Conservation (phyloP, 805 yeast genomes). For the Ogataea pini region DNA sequence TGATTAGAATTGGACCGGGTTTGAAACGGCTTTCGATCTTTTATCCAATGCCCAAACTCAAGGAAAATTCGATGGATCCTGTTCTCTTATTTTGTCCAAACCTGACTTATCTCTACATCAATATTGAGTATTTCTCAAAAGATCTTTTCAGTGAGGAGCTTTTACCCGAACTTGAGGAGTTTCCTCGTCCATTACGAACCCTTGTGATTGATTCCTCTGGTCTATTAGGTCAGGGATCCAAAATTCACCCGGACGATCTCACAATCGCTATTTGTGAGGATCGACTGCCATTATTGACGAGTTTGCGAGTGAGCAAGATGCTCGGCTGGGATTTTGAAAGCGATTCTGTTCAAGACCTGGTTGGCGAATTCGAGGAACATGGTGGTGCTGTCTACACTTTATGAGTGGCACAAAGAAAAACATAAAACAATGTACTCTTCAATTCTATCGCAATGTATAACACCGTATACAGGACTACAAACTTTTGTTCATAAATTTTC, state of each 20-base stretch:
- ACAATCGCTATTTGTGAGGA: slow-evolving; percentile 81
- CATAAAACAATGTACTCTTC: background rate
- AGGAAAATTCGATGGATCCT: slow-evolving; percentile 68
- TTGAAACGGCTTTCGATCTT: slow-evolving; percentile 64
- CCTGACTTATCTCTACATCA: slow-evolving; percentile 58
- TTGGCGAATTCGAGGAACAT: slow-evolving; percentile 68
- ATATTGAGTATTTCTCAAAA: slow-evolving; percentile 75
- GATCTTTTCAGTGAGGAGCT: slow-evolving; percentile 50
- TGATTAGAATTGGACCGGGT: slow-evolving; percentile 65
- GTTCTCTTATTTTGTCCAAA: slow-evolving; percentile 78
- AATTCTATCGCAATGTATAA: slow-evolving; percentile 5
- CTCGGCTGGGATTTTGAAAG: slow-evolving; percentile 82
- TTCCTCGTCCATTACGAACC: slow-evolving; percentile 50
- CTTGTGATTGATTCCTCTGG: slow-evolving; percentile 84
- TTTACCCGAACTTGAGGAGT: slow-evolving; percentile 35
- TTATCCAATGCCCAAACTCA: slow-evolving; percentile 86
- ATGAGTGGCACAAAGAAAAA: slow-evolving; percentile 19
- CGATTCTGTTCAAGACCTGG: slow-evolving; percentile 62
- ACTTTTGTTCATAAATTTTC: slow-evolving; percentile 93
- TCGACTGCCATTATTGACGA: slow-evolving; percentile 65
- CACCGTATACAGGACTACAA: slow-evolving; percentile 38
- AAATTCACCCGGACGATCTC: slow-evolving; percentile 85
- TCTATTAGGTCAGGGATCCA: slow-evolving; percentile 76
- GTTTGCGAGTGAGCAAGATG: slow-evolving; percentile 67
- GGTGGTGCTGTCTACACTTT: slow-evolving; percentile 69